These are phyloP conservation scores for Candida boleticola DNA, from an alignment of 805 yeast species.

Conservation along the genomic window DNA sequence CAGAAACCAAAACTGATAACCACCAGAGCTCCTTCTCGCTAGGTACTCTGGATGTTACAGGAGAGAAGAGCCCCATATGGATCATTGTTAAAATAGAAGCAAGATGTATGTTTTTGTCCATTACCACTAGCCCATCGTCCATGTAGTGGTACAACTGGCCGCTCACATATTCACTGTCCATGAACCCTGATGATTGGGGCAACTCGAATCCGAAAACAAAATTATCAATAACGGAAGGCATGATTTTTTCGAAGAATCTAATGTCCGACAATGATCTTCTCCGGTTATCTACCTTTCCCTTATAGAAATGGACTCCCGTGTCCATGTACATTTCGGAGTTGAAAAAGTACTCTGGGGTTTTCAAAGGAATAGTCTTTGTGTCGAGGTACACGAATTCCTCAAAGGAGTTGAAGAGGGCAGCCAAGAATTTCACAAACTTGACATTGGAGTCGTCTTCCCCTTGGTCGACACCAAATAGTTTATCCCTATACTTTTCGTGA, in stretches of 20 bases:
- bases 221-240: slow-evolving; percentile 25
- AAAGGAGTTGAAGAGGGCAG: slow-evolving; percentile 55
- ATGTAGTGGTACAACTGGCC: slow-evolving; percentile 37
- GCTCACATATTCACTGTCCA: slow-evolving; percentile 23
- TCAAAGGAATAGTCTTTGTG: slow-evolving; percentile 47
- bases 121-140: slow-evolving; percentile 30
- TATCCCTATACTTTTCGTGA: slow-evolving; percentile 19
- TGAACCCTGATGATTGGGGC: slow-evolving; percentile 29
- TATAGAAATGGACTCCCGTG: slow-evolving; percentile 35
- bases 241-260: slow-evolving; percentile 22
- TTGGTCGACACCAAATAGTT: slow-evolving; percentile 23
- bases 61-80: slow-evolving; percentile 25
- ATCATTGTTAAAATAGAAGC: slow-evolving; percentile 24
- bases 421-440: slow-evolving; percentile 43
- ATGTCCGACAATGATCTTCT: slow-evolving; percentile 22
- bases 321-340: slow-evolving; percentile 25
- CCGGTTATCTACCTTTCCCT: slow-evolving; percentile 25
- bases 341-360: slow-evolving; percentile 27
- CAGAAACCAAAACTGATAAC: slow-evolving; percentile 25
- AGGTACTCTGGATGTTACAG: slow-evolving; percentile 21
- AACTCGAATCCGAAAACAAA: slow-evolving; percentile 33
- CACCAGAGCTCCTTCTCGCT: slow-evolving; percentile 34
- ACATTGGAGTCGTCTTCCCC: neutral
- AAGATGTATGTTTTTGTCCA: slow-evolving; percentile 26
- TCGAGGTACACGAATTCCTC: slow-evolving; percentile 55